Percentiles rank a stretch among this genome's conserved stretches.
Conservation (phyloP, 2,329 filamentous ascomycete species). For the Hypocrella siamensis region DNA sequence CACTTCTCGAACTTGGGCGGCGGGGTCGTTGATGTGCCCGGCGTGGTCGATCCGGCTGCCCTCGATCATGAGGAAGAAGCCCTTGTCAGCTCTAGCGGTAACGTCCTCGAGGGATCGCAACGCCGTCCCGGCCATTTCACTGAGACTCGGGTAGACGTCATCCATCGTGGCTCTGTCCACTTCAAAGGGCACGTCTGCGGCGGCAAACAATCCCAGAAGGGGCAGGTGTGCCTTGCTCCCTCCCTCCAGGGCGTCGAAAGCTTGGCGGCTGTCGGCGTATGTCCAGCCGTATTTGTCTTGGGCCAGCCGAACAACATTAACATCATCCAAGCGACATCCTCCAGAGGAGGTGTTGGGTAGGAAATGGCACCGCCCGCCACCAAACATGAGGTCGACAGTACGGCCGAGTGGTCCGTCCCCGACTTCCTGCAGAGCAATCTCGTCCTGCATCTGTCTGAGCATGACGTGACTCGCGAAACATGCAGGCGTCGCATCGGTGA, state of each 20-base stretch:
- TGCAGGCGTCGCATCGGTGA: constrained; percentile 92
- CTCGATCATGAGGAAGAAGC: constrained; percentile 98
- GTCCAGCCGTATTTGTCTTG: constrained; percentile 62
- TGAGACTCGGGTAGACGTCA: constrained; percentile 71
- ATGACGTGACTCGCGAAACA: constrained; percentile 87
- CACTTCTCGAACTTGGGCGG: constrained; percentile 78
- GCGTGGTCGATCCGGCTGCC: constrained; percentile 93
- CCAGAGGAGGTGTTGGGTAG: constrained; percentile 63
- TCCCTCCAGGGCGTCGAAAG: constrained; percentile 58
- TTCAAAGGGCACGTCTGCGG: constrained; percentile 77
- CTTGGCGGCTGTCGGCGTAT: constrained; percentile 56
- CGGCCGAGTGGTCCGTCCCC: constrained; percentile 76
- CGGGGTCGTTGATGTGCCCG: constrained; percentile 71
- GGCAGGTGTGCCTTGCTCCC: constrained; percentile 61
- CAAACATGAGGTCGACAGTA: constrained; percentile 82
- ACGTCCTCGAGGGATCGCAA: constrained; percentile 66
- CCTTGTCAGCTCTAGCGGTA: constrained; percentile 70
- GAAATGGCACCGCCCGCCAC: constrained; percentile 88
- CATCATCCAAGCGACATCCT: constrained; percentile 68
- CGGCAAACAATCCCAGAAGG: constrained; percentile 71
- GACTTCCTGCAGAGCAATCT: constrained; percentile 83
- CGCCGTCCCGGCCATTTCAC: constrained; percentile 80
- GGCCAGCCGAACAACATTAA: constrained; percentile 61
- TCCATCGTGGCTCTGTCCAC: constrained; percentile 71
- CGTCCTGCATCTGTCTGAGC: constrained; percentile 64